phyloP scores from a whole-genome alignment of 2,329 filamentous ascomycete genomes.

The Botryosphaeria dothidea region DNA sequence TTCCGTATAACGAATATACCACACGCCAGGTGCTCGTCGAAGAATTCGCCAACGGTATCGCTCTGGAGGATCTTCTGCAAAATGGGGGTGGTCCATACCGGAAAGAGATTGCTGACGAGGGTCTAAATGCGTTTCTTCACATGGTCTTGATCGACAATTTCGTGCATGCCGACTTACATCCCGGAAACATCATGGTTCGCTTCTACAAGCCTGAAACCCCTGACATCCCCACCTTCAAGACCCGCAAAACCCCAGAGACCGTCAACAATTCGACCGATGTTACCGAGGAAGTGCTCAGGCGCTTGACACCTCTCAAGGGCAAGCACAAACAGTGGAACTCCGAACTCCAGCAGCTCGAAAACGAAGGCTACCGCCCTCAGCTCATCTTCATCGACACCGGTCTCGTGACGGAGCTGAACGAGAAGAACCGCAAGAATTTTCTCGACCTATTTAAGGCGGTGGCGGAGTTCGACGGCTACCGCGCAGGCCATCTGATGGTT shows the following conservation, averaged over 20 bases:
- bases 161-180: conserved; percentile 92
- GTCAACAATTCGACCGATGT: conserved; percentile 65
- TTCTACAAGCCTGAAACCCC: conserved; percentile 85
- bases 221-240: conserved; percentile 51
- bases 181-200: conserved; percentile 98
- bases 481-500: conserved; percentile 92
- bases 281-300: conserved; percentile 81
- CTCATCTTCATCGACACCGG: conserved; percentile 97
- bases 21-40: conserved; percentile 91
- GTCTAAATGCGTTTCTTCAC: conserved; percentile 89
- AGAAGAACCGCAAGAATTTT: conserved; percentile 83
- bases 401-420: conserved; percentile 90
- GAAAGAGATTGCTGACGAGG: conserved; percentile 90
- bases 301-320: conserved; percentile 72
- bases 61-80: conserved; percentile 84
- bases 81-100: conserved; percentile 92
- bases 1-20: conserved; percentile 88
- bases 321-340: conserved; percentile 70
- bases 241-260: conserved; percentile 34
- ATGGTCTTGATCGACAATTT: conserved; percentile 99
- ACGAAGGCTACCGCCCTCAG: conserved; percentile 88
- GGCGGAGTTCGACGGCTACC: conserved; percentile 95
- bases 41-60: conserved; percentile 94
- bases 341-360: conserved; percentile 75
- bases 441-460: conserved; percentile 93